Percentiles rank a stretch among this genome's conserved stretches.
These are phyloP conservation scores for Salvia splendens DNA, from an alignment of 257 asterid genomes.

Conservation along the genomic window DNA sequence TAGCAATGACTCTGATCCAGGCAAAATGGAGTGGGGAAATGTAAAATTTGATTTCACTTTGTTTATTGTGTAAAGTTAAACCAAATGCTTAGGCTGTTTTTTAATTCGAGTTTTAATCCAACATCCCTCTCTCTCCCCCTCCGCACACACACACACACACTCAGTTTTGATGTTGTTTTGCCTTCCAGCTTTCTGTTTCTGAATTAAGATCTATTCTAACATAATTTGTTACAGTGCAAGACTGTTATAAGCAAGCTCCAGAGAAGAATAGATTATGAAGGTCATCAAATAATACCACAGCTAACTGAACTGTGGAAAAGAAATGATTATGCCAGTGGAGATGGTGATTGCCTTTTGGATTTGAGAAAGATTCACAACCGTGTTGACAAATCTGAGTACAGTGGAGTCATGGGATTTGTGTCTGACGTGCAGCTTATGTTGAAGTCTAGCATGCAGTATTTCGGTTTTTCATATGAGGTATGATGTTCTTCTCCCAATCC, in stretches of 20 bases:
- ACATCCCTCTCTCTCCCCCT: not conserved
- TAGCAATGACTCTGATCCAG: conserved; percentile 4
- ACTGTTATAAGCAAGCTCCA: conserved; percentile 80
- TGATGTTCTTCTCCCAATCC: not conserved
- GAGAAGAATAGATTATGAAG: conserved; percentile 81
- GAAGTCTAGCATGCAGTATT: conserved; percentile 68
- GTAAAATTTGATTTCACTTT: not conserved
- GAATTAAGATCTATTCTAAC: conserved; percentile 18
- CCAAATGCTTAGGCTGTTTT: not conserved
- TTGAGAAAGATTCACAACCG: conserved; percentile 65
- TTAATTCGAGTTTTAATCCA: conserved; percentile 7
- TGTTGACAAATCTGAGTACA: conserved; percentile 67
- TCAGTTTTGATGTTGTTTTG: not conserved
- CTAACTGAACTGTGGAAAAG: conserved; percentile 92
- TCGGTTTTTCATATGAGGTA: conserved; percentile 82
- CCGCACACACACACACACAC: not conserved
- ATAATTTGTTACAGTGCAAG: conserved; percentile 72
- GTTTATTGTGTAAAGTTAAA: not conserved
- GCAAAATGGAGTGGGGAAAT: not conserved
- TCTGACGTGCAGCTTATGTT: conserved; percentile 90
- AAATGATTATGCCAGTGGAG: conserved; percentile 56
- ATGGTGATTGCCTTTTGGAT: conserved; percentile 64
- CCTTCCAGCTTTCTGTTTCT: not conserved
- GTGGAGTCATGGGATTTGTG: conserved; percentile 75
- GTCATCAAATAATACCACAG: conserved; percentile 81